phyloP scores from a whole-genome alignment of 1,284 basidiomycete genomes.

The Athelia sp. region DNA sequence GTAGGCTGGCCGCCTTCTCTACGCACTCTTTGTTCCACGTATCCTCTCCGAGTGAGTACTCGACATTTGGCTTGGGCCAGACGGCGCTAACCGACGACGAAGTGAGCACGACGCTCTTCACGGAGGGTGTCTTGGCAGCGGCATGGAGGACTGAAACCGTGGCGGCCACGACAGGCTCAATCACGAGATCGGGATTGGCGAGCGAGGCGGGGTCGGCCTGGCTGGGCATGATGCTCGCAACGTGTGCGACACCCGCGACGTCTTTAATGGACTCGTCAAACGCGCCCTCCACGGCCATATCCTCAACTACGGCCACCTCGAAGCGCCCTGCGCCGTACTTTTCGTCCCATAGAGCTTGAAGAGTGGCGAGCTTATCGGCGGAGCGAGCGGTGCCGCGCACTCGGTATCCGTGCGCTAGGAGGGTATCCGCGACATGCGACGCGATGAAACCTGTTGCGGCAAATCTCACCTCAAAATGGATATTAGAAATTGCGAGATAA shows the following conservation, averaged over 20 bases:
- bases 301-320: background rate
- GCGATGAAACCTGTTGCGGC: background rate
- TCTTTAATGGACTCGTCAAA: background rate
- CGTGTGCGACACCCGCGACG: slow-evolving; percentile 1
- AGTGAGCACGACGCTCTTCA: slow-evolving; percentile 1
- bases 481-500: background rate
- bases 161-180: background rate
- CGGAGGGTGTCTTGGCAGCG: background rate
- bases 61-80: background rate
- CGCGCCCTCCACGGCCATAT: background rate
- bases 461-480: background rate
- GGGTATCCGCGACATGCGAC: background rate
- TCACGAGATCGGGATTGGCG: background rate
- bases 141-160: background rate
- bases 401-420: background rate
- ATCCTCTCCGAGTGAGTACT: background rate
- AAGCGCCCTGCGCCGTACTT: background rate
- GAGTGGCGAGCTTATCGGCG: background rate
- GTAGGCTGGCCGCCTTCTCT: background rate
- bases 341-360: background rate
- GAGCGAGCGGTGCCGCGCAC: slow-evolving; percentile 1
- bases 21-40: background rate
- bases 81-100: background rate
- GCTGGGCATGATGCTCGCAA: background rate
- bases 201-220: background rate